phyloP scores from a whole-genome alignment of 306 rosid genomes.

The Urtica urens region DNA sequence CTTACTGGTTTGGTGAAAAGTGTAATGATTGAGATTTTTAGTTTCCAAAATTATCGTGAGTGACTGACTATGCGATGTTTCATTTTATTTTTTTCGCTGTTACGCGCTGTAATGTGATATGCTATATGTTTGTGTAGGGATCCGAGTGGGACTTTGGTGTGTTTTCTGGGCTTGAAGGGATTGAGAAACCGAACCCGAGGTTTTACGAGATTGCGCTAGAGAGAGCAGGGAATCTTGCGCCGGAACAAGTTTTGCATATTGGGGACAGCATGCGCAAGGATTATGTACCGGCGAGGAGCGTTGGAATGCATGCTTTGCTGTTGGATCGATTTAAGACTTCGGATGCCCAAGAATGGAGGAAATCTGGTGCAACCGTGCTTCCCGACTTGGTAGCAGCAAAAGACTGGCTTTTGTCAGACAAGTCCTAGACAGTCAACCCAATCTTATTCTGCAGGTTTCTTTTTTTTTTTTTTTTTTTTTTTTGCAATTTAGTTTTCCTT shows the following conservation, averaged over 20 bases:
- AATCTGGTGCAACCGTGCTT: constrained; percentile 68
- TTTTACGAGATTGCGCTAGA: constrained; percentile 72
- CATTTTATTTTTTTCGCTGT: no score
- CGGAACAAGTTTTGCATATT: constrained; percentile 58
- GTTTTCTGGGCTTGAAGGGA: constrained; percentile 85
- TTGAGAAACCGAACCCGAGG: constrained; percentile 79
- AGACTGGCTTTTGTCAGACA: constrained; percentile 52
- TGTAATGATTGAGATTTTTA: no score
- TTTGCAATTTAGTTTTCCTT: no score
- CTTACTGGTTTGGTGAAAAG: no score
- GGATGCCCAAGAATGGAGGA: constrained; percentile 72
- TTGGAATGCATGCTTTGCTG: constrained; percentile 77
- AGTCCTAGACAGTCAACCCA: constrained; percentile 36
- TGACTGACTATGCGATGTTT: no score
- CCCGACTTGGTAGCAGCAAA: constrained; percentile 48
- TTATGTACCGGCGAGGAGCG: constrained; percentile 71
- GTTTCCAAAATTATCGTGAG: no score
- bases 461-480: no score
- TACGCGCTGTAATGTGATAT: no score
- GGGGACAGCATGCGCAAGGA: constrained; percentile 97
- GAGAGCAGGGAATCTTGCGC: constrained; percentile 63
- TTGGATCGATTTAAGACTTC: constrained; percentile 84
- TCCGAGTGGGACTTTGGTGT: constrained; percentile 95
- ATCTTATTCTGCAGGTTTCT: no score
- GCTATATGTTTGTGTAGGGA: constrained; percentile 47